phyloP scores from a whole-genome alignment of 192 early-diverging fungal genomes.

The Linnemannia zychae region DNA sequence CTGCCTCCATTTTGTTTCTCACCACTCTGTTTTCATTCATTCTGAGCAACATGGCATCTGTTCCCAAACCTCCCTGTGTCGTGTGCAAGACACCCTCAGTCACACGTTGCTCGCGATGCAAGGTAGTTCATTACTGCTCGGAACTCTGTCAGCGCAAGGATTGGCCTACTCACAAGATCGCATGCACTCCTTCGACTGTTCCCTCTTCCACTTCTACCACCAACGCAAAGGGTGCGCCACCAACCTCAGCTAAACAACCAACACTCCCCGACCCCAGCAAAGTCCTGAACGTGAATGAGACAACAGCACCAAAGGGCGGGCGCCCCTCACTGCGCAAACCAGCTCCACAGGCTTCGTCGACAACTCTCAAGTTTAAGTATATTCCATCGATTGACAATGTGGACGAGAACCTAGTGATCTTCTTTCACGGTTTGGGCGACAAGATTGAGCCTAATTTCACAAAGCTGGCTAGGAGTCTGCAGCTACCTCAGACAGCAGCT shows the following conservation, averaged over 20 bases:
- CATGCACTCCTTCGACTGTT: constrained; percentile 32
- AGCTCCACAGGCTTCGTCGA: constrained; percentile 15
- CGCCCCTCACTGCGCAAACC: constrained; percentile 5
- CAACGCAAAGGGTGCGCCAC: neutral
- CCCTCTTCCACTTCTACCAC: neutral
- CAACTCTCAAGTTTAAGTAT: constrained; percentile 61
- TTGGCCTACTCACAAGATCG: constrained; percentile 50
- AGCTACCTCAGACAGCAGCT: constrained; percentile 78
- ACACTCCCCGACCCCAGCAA: constrained; percentile 37
- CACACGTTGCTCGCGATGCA: constrained; percentile 51
- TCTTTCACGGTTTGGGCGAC: constrained; percentile 85
- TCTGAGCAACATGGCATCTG: neutral
- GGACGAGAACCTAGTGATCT: constrained; percentile 76
- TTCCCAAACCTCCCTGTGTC: constrained; percentile 34
- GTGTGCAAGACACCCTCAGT: constrained; percentile 45
- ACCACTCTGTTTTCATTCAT: neutral
- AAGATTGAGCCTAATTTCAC: constrained; percentile 69
- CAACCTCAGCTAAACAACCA: neutral
- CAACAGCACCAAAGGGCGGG: neutral
- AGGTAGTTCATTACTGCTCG: constrained; percentile 48
- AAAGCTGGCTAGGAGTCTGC: constrained; percentile 68
- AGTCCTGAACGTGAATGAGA: constrained; percentile 1
- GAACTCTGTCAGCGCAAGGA: constrained; percentile 46
- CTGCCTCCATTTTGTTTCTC: neutral
- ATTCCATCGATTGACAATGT: constrained; percentile 61